Base-by-base conservation (phyloP, 306 rosid species). In the Castanea crenata region DNA sequence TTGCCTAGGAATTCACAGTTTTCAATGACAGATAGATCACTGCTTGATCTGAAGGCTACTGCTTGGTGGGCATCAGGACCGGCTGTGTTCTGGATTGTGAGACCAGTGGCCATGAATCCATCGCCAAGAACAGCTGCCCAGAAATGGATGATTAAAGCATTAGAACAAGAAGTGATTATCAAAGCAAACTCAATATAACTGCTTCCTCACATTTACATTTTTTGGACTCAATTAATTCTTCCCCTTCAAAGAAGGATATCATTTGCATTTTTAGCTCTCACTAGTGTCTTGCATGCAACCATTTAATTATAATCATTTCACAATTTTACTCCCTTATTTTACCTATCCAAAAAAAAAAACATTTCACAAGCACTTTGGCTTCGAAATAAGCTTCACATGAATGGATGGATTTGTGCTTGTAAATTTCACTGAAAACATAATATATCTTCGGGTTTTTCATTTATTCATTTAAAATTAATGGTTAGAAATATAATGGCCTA, bases 41-140 rank as follows among this genome's bases (percentile, higher is more conserved):
- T 95, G 83, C 90, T 93, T 78, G 88, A 89, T 89, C 96, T 85
- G 54, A 95, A 93, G 2, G 99, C 98, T 49, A 95, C 99, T 44
- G 99, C 99, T 78, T 95, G 99, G 80, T 90, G 96, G 18, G 88
- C 94, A n/a, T 86, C 93, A 8, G 97, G 91, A 0, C 99, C 99
- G 0, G 98, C 98, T 1, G 92, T 93, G 91, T 95, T 95, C 15
- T 87, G 61, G 29, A 95, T 70, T 5, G 98, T 95, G 3, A 95
- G 83, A 23, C 89, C 90, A 59, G 78, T 87, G 0, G 99, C 99
- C 98, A 93, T 90, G 90, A 95, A 95, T 18, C 99, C 98, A 85
- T 95, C 99, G 0, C 99, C 99, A 61, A 82, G 71, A 57, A 95
- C 92, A 7, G 91, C 99, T 95, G 85, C 64, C 38, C 25, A 21